Base-by-base conservation (phyloP, 371 early-diverging fungal genomes). In the Dinochytrium kinnereticum region DNA sequence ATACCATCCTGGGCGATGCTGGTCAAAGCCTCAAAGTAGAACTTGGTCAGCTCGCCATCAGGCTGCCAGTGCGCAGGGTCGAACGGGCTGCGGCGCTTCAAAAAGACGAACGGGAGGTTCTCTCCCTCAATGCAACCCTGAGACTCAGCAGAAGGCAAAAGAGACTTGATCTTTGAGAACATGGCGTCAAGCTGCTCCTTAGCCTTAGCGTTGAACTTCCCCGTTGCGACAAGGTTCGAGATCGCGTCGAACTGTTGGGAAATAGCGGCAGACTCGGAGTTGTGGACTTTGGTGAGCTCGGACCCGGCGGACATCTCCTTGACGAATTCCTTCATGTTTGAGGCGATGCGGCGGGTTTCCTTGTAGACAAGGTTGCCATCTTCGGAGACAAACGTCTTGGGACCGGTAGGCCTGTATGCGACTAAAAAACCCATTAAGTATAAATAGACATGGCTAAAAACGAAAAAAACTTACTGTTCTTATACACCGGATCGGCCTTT, bases 331-430 rank as follows among this genome's bases (percentile, higher is more conserved):
- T 86, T 84, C 84, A 86, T 82, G 73, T 82, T 86, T 64, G 76
- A 72, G 0, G 84, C 84, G 37, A 73, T 64, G 68, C 86, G 82
- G 69, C 82, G 82, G 61, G 91, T 89, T 81, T 97, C 97, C 40
- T 83, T 81, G 84, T 95, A 97, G 65, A 87, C 78, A 69, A 97
- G 90, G 76, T 92, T 90, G 71, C 97, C 97, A 78, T 86, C 86
- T 68, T 88, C 92, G 37, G 91, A 84, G 64, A 96, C 88, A 69
- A 83, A 76, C 10, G 96, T 95, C 73, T 86, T 85, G 64, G 96
- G 97, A 59, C 86, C 90, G 57, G 94, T 95, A 44, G 96, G 95
- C 31, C 80, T 80, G 80, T 84, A 86, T 1, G 82, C 80, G 31
- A 85, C 85, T 83, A 65, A 2, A 31, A n/a, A 68, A 65, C 38